Conservation (phyloP, 768 basidiomycete species). For the Hericium rajendrae region DNA sequence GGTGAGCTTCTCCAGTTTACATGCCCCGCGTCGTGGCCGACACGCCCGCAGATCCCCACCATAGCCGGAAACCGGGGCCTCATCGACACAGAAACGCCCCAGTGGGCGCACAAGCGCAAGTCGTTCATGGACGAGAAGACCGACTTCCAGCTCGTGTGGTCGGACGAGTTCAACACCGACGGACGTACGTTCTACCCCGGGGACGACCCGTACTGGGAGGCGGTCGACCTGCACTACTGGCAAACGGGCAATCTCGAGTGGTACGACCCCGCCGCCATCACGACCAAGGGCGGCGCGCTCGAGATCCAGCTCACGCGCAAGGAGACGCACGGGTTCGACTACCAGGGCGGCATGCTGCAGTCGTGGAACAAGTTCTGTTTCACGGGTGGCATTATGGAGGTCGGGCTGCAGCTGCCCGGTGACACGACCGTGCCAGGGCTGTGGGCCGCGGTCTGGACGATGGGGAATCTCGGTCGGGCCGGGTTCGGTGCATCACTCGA, state of each 20-base stretch:
- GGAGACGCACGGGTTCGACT: constrained; percentile 56
- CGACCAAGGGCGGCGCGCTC: constrained; percentile 30
- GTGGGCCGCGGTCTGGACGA: constrained; percentile 76
- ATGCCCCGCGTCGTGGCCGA: neutral
- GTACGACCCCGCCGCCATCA: constrained; percentile 72
- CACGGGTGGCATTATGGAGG: constrained; percentile 74
- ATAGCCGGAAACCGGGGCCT: constrained; percentile 34
- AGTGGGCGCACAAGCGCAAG: constrained; percentile 40
- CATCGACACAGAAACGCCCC: constrained; percentile 51
- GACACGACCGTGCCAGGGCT: constrained; percentile 47
- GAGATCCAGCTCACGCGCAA: constrained; percentile 47
- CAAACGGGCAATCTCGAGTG: constrained; percentile 33
- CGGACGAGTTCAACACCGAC: constrained; percentile 72
- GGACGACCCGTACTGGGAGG: constrained; percentile 83
- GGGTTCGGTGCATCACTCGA: constrained; percentile 84
- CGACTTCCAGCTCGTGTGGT: constrained; percentile 52
- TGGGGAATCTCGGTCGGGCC: constrained; percentile 79
- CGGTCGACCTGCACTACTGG: constrained; percentile 30
- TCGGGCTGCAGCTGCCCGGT: constrained; percentile 62
- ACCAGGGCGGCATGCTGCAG: constrained; percentile 19
- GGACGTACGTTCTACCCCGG: constrained; percentile 39
- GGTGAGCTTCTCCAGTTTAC: constrained; percentile 10
- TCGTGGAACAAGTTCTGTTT: constrained; percentile 86
- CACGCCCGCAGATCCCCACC: constrained; percentile 42
- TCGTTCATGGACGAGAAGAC: constrained; percentile 33